These are phyloP conservation scores for Dictyostelium capitatum DNA, from an alignment of 78 protist genomes.

Conservation along the genomic window DNA sequence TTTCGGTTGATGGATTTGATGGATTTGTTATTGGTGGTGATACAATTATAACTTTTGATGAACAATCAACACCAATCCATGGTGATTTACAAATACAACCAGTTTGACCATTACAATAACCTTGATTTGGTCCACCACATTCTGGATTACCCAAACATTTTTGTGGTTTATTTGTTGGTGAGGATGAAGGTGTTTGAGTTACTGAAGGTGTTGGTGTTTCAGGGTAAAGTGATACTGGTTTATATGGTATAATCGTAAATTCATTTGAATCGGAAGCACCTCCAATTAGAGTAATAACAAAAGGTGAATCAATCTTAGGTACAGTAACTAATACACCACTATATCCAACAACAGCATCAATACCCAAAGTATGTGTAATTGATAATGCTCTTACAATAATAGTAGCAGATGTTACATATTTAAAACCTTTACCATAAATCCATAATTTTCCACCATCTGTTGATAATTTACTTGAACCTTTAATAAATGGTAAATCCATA, in stretches of 20 bases:
- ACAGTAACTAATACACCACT: no score
- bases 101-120: not conserved
- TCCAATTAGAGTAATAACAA: not conserved
- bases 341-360: no score
- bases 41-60: not conserved
- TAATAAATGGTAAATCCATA: not conserved
- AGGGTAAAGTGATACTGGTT: not conserved
- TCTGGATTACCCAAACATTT: not conserved
- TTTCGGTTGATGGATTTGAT: not conserved
- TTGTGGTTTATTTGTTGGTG: not conserved
- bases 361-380: no score
- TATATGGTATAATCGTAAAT: no score
- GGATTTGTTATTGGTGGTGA: not conserved
- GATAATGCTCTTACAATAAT: not conserved
- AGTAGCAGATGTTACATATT: not conserved
- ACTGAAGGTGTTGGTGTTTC: not conserved
- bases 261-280: not conserved
- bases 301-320: not conserved
- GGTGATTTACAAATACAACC: constrained; percentile 2
- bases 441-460: not conserved
- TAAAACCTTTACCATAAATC: not conserved
- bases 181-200: not conserved
- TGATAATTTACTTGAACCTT: not conserved
- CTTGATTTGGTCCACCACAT: not conserved
- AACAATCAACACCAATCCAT: constrained; percentile 9